phyloP scores from a whole-genome alignment of 495 filamentous ascomycete species.

The Aspergillus mulundensis region DNA sequence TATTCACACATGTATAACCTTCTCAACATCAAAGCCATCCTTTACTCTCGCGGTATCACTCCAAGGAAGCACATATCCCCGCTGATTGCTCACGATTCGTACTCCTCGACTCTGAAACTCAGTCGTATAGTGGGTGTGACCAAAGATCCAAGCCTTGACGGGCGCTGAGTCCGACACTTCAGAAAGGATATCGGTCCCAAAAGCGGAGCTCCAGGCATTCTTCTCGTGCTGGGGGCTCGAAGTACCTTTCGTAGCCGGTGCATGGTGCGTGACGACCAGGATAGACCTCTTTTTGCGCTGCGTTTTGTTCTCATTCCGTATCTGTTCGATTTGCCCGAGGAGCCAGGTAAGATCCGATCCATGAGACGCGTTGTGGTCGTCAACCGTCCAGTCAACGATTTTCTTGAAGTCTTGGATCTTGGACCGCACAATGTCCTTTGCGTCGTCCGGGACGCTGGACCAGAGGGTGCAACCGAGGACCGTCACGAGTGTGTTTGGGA shows the following conservation, averaged over 20 bases:
- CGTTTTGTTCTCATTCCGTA: constrained; percentile 17
- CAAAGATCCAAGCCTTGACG: constrained; percentile 48
- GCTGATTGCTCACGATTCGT: constrained; percentile 48
- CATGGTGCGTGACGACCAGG: constrained; percentile 52
- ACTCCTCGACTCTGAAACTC: constrained; percentile 36
- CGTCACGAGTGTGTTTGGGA: constrained; percentile 35
- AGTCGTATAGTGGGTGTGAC: constrained; percentile 48
- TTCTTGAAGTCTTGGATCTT: constrained; percentile 40
- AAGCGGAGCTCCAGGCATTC: constrained; percentile 42
- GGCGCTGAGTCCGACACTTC: background rate
- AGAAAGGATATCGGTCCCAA: constrained; percentile 47
- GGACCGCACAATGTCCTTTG: constrained; percentile 30
- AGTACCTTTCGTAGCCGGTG: constrained; percentile 38
- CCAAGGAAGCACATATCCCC: constrained; percentile 44
- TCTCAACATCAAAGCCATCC: constrained; percentile 19
- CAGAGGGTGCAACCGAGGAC: constrained; percentile 57
- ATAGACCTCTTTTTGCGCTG: constrained; percentile 19
- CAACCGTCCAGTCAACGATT: constrained; percentile 47
- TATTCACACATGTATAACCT: constrained; percentile 6
- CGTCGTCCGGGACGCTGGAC: constrained; percentile 42
- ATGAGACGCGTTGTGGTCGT: constrained; percentile 44
- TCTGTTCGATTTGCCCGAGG: constrained; percentile 26
- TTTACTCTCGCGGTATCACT: constrained; percentile 7
- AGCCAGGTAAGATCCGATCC: constrained; percentile 45
- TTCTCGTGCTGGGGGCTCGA: constrained; percentile 38